Evolutionary conservation across 2,329 filamentous ascomycete species (phyloP).

Genomic region (Gyromitra esculenta): DNA sequence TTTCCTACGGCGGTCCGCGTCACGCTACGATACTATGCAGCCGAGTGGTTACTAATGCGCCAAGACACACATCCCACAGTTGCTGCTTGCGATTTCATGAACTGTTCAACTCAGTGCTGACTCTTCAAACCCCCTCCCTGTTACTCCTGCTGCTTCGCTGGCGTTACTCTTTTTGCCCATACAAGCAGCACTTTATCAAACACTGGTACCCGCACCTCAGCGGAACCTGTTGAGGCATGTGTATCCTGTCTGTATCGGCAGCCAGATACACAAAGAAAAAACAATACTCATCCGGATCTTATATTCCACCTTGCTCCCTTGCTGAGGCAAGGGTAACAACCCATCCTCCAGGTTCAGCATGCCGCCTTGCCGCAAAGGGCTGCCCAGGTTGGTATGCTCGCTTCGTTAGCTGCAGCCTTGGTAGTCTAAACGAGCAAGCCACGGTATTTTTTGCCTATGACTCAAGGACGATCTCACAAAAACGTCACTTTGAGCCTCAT

Average conservation of each 20-base stretch:
- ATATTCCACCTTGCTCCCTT: conserved; percentile 23
- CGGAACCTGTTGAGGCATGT: conserved; percentile 23
- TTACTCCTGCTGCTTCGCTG: conserved; percentile 32
- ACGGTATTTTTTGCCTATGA: conserved; percentile 28
- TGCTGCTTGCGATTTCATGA: conserved; percentile 5
- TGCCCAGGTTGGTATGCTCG: conserved; percentile 23
- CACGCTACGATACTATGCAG: conserved; percentile 28
- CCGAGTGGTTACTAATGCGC: conserved; percentile 28
- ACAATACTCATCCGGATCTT: conserved; percentile 25
- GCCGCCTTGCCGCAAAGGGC: conserved; percentile 27
- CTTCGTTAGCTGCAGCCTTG: conserved; percentile 12
- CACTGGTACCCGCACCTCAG: conserved; percentile 10
- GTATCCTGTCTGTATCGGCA: conserved; percentile 24
- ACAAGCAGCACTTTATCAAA: conserved; percentile 3
- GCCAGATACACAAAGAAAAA: conserved; percentile 22
- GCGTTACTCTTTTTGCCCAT: conserved; percentile 15
- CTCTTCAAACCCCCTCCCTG: not conserved
- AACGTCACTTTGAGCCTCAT: conserved; percentile 46
- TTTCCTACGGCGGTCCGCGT: conserved; percentile 22
- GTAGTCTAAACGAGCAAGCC: conserved; percentile 18
- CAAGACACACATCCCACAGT: conserved; percentile 34
- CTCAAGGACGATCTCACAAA: conserved; percentile 21
- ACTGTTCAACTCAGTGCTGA: not conserved
- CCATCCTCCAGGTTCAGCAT: conserved; percentile 17
- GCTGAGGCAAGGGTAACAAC: conserved; percentile 24